Evolutionary conservation across 148 eudicot species (phyloP), one percentile per base, ranked within the genome.

Genomic region (Heliamphora exappendiculata): DNA sequence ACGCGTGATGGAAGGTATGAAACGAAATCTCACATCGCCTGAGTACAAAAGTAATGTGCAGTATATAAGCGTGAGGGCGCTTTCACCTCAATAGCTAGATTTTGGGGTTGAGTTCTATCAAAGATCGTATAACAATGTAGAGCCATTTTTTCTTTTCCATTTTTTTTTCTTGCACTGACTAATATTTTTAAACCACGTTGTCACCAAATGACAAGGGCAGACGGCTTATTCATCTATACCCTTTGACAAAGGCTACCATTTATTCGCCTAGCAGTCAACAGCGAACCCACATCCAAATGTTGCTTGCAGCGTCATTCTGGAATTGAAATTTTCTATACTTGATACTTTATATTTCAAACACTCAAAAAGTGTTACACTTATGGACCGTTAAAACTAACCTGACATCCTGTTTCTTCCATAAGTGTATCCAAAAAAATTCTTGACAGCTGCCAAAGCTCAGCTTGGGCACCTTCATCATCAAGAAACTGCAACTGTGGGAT

Each of bases 391-490:
- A 6, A 78, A 74, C 84, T 73, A 81, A 94, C 98, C 96, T 92
- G 87, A 76, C 88, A 84, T 77, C 96, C 91, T 54, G 98, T 91
- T 89, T 89, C 96, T 82, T 95, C 88, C 71, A 92, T 92, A 76
- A 95, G 91, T 20, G 97, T 89, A 78, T 95, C 98, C 74, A 95
- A 10, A 66, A 92, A 95, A 80, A 88, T 50, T 81, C 93, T 95
- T 33, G 99, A 93, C 26, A 95, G 83, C 49, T 87, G 88, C 99
- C 99, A 95, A 20, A 95, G 93, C 89, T 95, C 99, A 79, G 79
- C 88, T 82, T 95, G 99, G 68, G 99, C 97, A 74, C 99, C 99
- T 85, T 95, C 99, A 75, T 95, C 94, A 70, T 95, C 99, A 82
- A 95, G 88, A 88, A 95, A 95, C 76, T 91, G 96, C 84, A 95